Base-by-base conservation (phyloP, 2,329 filamentous ascomycete species). In the Aspergillus fumigatus region DNA sequence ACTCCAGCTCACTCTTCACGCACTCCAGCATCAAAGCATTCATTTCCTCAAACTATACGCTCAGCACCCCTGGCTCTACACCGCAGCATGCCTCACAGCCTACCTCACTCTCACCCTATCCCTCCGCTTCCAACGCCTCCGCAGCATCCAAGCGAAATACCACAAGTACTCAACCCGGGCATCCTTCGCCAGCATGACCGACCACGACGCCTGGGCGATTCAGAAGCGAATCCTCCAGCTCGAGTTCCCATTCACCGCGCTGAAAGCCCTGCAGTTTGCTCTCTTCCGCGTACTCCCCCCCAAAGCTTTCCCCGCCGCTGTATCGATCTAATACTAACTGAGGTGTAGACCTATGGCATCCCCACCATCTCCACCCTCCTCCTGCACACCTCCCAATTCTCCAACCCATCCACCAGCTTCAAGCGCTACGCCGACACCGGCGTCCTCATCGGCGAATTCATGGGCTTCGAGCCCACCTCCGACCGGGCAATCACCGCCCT, bases 221-320 rank as follows among this genome's bases (percentile, higher is more conserved):
- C 72, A 80, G 43, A 72, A 68, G 51, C 70, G 72, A n/a, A 53
- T 84, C 2, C 68, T 71, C 1, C 71, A 79, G 51, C 70, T 81
- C 3, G 84, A 87, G 62, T 87, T 87, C 59, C 84, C 84, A 0
- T 78, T 75, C 50, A 75, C 79, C 0, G 79, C 73, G 52, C 66
- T 75, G 10, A 82, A 79, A 51, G 75, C 81, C 1, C 68, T 85
- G 4, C 79, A 84, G 55, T 85, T 86, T 66, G 82, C 84, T 1
- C 73, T 87, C 7, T 84, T 86, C 67, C 80, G 80, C 70, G 80
- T 81, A 75, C 58, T 23, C 69, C 72, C 2, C 79, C 54, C 68
- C 70, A n/a, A n/a, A n/a, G n/a, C 7, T 77, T 3, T 2, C 27
- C 8, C 27, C 27, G n/a, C 72, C 0, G 67, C 77, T 11, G 25